Base-by-base conservation (phyloP, 73 alveolate species). In the Tetrahymena borealis region DNA sequence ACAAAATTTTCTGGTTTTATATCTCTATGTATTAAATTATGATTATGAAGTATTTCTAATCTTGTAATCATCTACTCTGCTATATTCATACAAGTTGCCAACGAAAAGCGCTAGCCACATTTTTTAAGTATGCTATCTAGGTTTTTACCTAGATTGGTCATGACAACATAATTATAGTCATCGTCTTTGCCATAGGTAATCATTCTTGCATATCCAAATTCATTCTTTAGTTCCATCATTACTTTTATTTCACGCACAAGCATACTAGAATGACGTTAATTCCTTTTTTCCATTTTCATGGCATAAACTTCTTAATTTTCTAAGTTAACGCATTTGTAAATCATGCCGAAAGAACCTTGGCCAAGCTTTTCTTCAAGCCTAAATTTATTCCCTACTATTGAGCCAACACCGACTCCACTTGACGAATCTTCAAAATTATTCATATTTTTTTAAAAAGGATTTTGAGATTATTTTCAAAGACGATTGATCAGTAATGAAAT, bases 221-320 rank as follows among this genome's bases (percentile, higher is more conserved):
- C 85, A 60, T 60, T 60, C 28, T 93, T 93, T 39, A 93, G 37
- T 32, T 93, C 95, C 90, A 93, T 35, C 40, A 93, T 41, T 78
- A 93, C 92, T 90, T 93, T 93, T 31, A 93, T 93, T 40, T 93
- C 95, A 12, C 95, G 60, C 0, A 93, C 95, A 24, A 93, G 79
- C 78, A 93, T 40, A 41, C 95, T 93, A 35, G 91, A 24, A 39
- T 33, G 78, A 39, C 92, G 77, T 93, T 90, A 85, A 39, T 93
- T 92, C 39, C 95, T 85, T 33, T 85, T 93, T 37, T 93, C 95
- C 90, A 93, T 79, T 93, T 93, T 93, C 32, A 92, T 60, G 24
- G 95, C 95, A 90, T 92, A 93, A 5, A 93, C 91, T 85, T 93
- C 95, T 16, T 90, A 78, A 39, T 91, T 93, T 39, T 93, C 95